Evolutionary conservation across 2,329 filamentous ascomycete genomes (phyloP), one percentile per base, ranked within the genome.

Genomic region (Exophiala mesophila): DNA sequence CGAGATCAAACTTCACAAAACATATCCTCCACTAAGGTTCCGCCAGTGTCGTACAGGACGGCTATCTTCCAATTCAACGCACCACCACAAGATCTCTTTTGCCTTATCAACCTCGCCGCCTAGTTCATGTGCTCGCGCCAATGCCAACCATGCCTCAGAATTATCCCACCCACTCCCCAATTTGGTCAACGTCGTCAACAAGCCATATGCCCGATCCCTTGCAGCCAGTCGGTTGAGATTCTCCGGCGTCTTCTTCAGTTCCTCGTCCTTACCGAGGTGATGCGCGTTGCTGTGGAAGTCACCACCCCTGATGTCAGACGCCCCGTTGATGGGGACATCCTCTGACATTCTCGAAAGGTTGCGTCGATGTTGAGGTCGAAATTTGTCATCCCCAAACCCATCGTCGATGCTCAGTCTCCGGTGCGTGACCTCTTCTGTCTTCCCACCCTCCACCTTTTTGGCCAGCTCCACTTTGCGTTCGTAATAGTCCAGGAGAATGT

Each of bases 21-120:
- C 76, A 64, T 85, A 86, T 15, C 83, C 76, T 15, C 80, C 79
- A 36, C 77, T 81, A 19, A 88, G 73, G 53, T 76, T 81, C n/a
- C 72, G 75, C 92, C 90, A 97, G 45, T 78, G 76, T 44, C 92
- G 78, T 35, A 95, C 76, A 0, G 83, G 87, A 52, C 78, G 80
- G 5, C 79, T 80, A 61, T 98, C 90, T 61, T 97, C 92, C 20
- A 98, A 72, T 65, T 96, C 88, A 9, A 98, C 85, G 56, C 89
- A 94, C 88, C 90, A 97, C 92, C 92, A 97, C 5, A 97, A 73
- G 33, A 89, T 88, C 55, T 92, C 85, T 67, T 89, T 94, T 10
- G 92, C 85, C 69, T 90, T 94, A 26, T 92, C 85, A 2, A 79
- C 65, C 67, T 95, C 86, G 0, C 84, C 85, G 44, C 86, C 85